Percentiles rank a stretch among this genome's conserved stretches.
Evolutionary conservation across 257 asterid species (phyloP).

Genomic region (Solanum ossicruentum): DNA sequence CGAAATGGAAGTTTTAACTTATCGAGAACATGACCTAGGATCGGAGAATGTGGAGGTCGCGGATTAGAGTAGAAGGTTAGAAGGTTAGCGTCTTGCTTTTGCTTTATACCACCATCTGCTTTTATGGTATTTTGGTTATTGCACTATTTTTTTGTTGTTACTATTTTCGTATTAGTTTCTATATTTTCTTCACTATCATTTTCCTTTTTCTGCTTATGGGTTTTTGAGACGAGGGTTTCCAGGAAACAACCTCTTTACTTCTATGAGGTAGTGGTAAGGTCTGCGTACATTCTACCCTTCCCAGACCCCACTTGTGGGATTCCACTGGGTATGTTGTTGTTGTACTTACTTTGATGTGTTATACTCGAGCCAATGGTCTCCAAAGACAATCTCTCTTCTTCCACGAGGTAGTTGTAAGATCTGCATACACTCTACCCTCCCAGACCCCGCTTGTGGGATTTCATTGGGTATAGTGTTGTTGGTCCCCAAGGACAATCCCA

Average conservation of each 20-base stretch:
- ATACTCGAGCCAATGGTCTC: not conserved
- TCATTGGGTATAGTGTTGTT: not conserved
- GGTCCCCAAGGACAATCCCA: not conserved
- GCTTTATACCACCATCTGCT: not conserved
- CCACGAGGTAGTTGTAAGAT: not conserved
- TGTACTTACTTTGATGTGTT: not conserved
- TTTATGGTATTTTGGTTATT: not conserved
- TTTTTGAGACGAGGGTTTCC: no score
- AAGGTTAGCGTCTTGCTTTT: not conserved
- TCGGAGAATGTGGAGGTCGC: no score
- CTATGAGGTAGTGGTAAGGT: no score
- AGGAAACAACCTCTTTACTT: no score
- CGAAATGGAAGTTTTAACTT: no score
- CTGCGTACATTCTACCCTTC: no score
- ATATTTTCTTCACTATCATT: not conserved
- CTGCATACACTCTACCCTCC: not conserved
- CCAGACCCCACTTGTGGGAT: no score
- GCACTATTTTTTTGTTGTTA: not conserved
- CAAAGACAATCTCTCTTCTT: not conserved
- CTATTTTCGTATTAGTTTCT: not conserved
- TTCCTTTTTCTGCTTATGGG: not conserved
- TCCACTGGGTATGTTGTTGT: no score
- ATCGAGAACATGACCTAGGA: no score
- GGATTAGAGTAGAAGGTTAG: no score
- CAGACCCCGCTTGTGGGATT: not conserved